Conservation (phyloP, 1,139 yeast species). For the Pichia sp. region DNA sequence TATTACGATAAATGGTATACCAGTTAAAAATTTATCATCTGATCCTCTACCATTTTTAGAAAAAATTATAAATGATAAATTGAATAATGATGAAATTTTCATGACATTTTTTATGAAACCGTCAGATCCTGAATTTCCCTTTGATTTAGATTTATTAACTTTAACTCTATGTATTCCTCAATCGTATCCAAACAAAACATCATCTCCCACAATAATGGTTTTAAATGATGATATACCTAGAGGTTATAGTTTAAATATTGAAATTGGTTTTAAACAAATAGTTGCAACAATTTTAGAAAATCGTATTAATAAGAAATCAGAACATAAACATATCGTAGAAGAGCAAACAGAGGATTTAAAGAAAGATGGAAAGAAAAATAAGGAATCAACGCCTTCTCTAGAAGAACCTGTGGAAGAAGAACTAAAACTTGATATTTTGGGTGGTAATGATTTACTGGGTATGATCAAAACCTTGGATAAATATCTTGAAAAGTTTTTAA, state of each 20-base stretch:
- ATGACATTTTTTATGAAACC: conserved; percentile 37
- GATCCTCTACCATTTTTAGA: conserved; percentile 18
- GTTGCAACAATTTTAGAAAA: conserved; percentile 35
- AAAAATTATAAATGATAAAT: conserved; percentile 14
- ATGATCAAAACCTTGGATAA: conserved; percentile 51
- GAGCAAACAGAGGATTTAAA: background rate
- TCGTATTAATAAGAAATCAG: conserved; percentile 1
- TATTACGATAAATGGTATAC: conserved; percentile 27
- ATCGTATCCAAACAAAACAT: conserved; percentile 42
- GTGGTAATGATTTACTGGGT: conserved; percentile 43
- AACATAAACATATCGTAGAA: conserved; percentile 9
- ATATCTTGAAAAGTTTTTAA: conserved; percentile 51
- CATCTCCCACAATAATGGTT: conserved; percentile 42
- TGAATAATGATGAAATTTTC: conserved; percentile 20
- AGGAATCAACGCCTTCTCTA: conserved; percentile 12
- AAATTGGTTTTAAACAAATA: conserved; percentile 53
- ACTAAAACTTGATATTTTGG: conserved; percentile 32
- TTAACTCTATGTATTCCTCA: conserved; percentile 50
- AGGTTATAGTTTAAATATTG: conserved; percentile 63
- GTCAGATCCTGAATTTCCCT: conserved; percentile 72
- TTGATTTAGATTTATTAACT: conserved; percentile 46
- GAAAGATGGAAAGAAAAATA: conserved; percentile 2
- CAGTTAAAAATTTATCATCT: conserved; percentile 16
- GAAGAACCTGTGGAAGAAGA: conserved; percentile 15
- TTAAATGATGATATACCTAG: conserved; percentile 65